Conservation (phyloP, 2,329 filamentous ascomycete genomes). For the Colletotrichum lini region DNA sequence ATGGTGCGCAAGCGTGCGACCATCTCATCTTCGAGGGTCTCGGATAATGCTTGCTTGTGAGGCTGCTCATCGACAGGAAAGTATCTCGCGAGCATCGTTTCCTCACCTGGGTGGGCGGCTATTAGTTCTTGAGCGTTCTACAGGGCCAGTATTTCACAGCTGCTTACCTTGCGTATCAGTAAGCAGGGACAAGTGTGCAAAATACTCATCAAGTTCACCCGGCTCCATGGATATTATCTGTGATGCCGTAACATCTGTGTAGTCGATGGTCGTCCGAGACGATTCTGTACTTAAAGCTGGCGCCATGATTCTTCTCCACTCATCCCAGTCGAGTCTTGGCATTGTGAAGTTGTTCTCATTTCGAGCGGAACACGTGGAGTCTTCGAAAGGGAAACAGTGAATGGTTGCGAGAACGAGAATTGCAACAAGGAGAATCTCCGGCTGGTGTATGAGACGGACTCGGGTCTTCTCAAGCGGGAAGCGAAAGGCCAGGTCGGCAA, state of each 20-base stretch:
- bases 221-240: constrained; percentile 75
- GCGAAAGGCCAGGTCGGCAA: constrained; percentile 67
- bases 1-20: constrained; percentile 39
- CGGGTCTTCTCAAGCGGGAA: constrained; percentile 66
- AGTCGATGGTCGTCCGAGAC: constrained; percentile 50
- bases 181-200: constrained; percentile 59
- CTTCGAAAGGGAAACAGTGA: constrained; percentile 82
- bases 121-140: constrained; percentile 15
- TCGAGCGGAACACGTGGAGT: constrained; percentile 60
- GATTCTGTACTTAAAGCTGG: constrained; percentile 45
- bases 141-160: constrained; percentile 46
- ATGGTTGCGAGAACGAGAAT: constrained; percentile 84
- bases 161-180: constrained; percentile 53
- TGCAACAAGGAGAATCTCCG: constrained; percentile 81
- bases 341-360: constrained; percentile 57
- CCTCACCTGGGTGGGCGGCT: constrained; percentile 19
- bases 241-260: constrained; percentile 70
- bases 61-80: constrained; percentile 51
- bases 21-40: constrained; percentile 47
- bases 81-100: constrained; percentile 47
- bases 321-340: constrained; percentile 78
- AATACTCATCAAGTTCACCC: constrained; percentile 75
- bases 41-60: constrained; percentile 40
- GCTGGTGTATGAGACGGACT: constrained; percentile 70
- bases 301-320: constrained; percentile 72